phyloP scores from a whole-genome alignment of 176 grass and related monocot species.

The Triticum monococcum region DNA sequence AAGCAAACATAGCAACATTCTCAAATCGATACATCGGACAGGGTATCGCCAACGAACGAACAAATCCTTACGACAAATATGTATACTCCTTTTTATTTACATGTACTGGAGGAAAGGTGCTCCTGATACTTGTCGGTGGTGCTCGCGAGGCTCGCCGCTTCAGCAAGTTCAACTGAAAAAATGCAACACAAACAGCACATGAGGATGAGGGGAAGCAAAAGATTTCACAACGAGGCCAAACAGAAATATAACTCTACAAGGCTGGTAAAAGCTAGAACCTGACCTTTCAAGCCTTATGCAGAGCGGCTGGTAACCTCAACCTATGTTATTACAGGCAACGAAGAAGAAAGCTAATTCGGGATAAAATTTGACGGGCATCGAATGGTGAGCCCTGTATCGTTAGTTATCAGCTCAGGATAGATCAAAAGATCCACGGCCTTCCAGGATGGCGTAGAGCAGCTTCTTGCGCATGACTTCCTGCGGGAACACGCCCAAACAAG shows the following conservation, averaged over 20 bases:
- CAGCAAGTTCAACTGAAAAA: neutral
- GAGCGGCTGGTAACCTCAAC: slow-evolving; percentile 19
- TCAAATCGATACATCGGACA: neutral
- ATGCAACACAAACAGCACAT: neutral
- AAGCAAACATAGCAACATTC: neutral
- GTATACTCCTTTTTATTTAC: slow-evolving; percentile 31
- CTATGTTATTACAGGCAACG: slow-evolving; percentile 36
- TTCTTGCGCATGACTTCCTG: slow-evolving; percentile 91
- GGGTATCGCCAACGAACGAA: neutral
- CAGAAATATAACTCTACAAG: neutral
- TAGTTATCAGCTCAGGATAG: slow-evolving; percentile 64
- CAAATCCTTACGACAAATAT: neutral
- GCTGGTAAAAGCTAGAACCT: neutral
- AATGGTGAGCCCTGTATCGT: slow-evolving; percentile 41
- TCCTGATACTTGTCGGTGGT: neutral
- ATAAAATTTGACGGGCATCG: slow-evolving; percentile 35
- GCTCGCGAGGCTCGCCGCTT: slow-evolving; percentile 13
- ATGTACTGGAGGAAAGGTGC: neutral
- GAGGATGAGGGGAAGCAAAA: neutral
- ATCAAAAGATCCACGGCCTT: slow-evolving; percentile 96
- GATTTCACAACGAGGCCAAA: neutral
- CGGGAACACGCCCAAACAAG: neutral
- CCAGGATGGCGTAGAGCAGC: slow-evolving; percentile 80
- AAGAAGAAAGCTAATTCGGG: slow-evolving; percentile 29
- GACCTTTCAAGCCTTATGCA: slow-evolving; percentile 15